Percentiles rank a stretch among this genome's conserved stretches.
These are phyloP conservation scores for Turnera subulata DNA, from an alignment of 345 rosid genomes.

Conservation along the genomic window DNA sequence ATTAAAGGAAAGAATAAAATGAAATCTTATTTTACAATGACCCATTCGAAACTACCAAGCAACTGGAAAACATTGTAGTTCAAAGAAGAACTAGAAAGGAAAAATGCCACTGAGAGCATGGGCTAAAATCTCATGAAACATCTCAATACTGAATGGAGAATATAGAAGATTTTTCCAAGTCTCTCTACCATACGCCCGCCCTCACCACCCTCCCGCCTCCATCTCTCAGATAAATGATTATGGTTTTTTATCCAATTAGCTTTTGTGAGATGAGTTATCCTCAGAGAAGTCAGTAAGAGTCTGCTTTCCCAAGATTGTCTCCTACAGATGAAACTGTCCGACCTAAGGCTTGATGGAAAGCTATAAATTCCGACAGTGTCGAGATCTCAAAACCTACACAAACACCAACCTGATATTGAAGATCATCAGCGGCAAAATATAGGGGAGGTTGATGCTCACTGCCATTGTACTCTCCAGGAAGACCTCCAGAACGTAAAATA, in stretches of 20 bases:
- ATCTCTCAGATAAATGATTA: too few species aligned
- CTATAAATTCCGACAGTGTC: background rate
- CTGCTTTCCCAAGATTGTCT: background rate
- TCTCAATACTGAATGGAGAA: too few species aligned
- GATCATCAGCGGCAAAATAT: slow-evolving; percentile 51
- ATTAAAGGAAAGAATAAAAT: background rate
- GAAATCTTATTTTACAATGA: background rate
- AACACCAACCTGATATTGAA: slow-evolving; percentile 43
- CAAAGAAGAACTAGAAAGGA: too few species aligned
- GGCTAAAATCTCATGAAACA: too few species aligned
- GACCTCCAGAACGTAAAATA: slow-evolving; percentile 40
- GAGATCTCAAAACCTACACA: background rate
- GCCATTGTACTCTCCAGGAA: slow-evolving; percentile 30
- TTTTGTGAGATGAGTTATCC: too few species aligned
- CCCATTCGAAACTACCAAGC: background rate
- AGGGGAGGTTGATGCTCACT: slow-evolving; percentile 34
- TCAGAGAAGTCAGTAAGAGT: background rate
- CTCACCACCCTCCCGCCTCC: too few species aligned
- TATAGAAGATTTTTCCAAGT: too few species aligned
- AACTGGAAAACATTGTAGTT: too few species aligned
- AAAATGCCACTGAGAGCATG: too few species aligned
- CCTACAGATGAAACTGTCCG: background rate
- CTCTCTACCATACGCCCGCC: too few species aligned
- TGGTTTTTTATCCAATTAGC: too few species aligned
- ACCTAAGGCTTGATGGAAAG: background rate